Conservation (phyloP, 352 stramenopile species). For the Pythium oligandrum region DNA sequence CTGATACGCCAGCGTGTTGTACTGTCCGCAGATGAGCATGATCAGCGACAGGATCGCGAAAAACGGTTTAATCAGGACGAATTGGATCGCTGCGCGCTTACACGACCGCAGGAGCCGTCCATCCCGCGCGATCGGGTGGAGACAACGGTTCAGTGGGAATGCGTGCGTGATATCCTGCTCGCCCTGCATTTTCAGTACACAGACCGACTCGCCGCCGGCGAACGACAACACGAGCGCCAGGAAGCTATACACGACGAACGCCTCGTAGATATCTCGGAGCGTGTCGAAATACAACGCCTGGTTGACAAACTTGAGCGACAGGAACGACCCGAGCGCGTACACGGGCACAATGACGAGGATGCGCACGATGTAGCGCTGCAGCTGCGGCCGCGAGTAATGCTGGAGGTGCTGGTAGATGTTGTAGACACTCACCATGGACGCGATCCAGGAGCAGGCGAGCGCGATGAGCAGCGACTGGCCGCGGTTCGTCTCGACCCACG, state of each 20-base stretch:
- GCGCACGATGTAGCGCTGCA: conserved; percentile 87
- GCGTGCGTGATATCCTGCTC: conserved; percentile 77
- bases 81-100: conserved; percentile 90
- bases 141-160: conserved; percentile 72
- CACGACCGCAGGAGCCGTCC: conserved; percentile 78
- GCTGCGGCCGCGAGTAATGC: conserved; percentile 74
- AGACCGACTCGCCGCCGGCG: conserved; percentile 83
- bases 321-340: conserved; percentile 78
- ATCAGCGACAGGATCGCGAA: conserved; percentile 84
- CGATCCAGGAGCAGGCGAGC: conserved; percentile 44
- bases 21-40: conserved; percentile 71
- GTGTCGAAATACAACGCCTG: conserved; percentile 83
- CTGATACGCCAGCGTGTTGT: conserved; percentile 78
- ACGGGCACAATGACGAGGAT: conserved; percentile 86
- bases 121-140: conserved; percentile 74
- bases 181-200: conserved; percentile 84
- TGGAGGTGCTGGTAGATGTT: conserved; percentile 87
- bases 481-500: conserved; percentile 73
- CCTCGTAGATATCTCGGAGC: conserved; percentile 89
- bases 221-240: conserved; percentile 88
- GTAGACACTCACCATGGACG: conserved; percentile 60
- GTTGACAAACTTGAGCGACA: conserved; percentile 80
- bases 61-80: conserved; percentile 89
- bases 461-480: conserved; percentile 47
- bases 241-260: conserved; percentile 92